Evolutionary conservation across 2,329 filamentous ascomycete genomes (phyloP), one percentile per base, ranked within the genome.

Genomic region (Botryosphaeria dothidea): DNA sequence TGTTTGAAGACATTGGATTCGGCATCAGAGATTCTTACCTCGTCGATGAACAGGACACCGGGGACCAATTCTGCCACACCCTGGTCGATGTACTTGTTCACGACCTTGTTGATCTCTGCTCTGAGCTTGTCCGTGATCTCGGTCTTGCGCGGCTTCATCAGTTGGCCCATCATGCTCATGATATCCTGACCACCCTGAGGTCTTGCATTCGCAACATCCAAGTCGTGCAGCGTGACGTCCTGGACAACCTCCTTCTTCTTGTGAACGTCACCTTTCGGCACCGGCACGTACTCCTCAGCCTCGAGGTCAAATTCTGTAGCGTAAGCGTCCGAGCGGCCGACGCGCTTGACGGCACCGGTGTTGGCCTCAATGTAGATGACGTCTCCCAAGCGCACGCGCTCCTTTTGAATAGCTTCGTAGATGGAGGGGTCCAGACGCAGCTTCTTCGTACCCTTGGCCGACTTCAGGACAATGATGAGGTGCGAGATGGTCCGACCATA

Each of bases 171-270:
- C 95, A 99, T 98, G 83, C 93, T 97, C 93, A 99, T 98, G 70
- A 99, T 96, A 78, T 99, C 95, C 83, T 99, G 95, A 49, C 95
- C 95, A 62, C 95, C 95, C 82, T 98, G 93, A 4, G 95, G 95
- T 73, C 94, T 85, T 15, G 95, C 91, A 74, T 99, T 99, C 69
- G 95, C 95, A 68, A 98, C 90, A 75, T 99, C 95, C 65, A 99
- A 84, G 75, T 99, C 95, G 79, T 99, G 95, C 69, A 99, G 85
- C 51, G 95, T 97, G 68, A 99, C 95, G 74, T 99, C 95, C 78
- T 99, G 95, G 38, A 99, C 95, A 71, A 99, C 96, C 81, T 99
- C 95, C 84, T 99, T 99, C 88, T 97, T 98, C 87, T 99, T 99
- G 84, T 98, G 95, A 62, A 99, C 95, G 74, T 99, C 95, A 66